These are phyloP conservation scores for Termitomyces sp. DNA, from an alignment of 768 basidiomycete genomes.

Conservation along the genomic window DNA sequence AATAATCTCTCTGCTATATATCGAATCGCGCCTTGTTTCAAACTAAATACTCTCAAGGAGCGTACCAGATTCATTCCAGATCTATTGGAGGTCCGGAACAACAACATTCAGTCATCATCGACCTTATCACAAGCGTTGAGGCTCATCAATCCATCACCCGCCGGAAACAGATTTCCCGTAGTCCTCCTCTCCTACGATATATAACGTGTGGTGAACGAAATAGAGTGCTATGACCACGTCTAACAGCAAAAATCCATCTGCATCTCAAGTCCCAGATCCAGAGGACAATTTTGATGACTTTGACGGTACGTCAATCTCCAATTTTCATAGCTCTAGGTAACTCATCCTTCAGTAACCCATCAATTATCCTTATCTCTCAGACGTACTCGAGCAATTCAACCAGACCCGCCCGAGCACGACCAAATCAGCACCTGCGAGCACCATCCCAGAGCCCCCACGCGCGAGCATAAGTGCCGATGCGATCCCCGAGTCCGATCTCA, in stretches of 20 bases:
- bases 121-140: no score
- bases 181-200: no score
- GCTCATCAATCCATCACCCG: no score
- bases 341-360: not conserved
- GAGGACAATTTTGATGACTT: constrained; percentile 2
- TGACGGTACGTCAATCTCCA: not conserved
- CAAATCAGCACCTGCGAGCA: not conserved
- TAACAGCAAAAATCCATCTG: not conserved
- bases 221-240: not conserved
- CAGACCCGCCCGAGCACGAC: not conserved
- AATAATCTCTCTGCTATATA: no score
- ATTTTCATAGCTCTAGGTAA: not conserved
- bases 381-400: constrained; percentile 1
- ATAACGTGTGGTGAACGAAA: no score
- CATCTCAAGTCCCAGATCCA: not conserved
- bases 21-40: no score
- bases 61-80: no score
- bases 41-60: no score
- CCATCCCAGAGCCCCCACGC: not conserved
- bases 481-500: not conserved
- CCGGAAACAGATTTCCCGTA: no score
- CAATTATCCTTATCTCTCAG: not conserved
- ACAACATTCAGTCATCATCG: no score
- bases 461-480: not conserved
- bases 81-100: no score